Base-by-base conservation (phyloP, 306 rosid species). In the Cucurbita argyrosperma region DNA sequence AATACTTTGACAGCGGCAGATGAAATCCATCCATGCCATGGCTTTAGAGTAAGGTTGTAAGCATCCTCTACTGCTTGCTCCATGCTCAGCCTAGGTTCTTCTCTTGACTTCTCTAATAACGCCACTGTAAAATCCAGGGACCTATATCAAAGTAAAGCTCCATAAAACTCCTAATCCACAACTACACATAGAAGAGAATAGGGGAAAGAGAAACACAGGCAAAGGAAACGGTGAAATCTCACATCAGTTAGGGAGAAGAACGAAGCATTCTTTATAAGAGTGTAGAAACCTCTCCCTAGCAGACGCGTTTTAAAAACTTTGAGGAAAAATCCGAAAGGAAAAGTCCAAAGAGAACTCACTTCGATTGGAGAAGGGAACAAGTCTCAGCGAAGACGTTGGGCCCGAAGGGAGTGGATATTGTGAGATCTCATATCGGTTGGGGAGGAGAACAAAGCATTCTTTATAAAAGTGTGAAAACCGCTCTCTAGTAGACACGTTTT, bases 21-120 rank as follows among this genome's bases (percentile, higher is more conserved):
- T 45, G 99, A 80, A 79, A 95, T 91, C 99, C 99, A 95, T 78
- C 92, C 89, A 79, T 95, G 99, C 96, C 96, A 91, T 47, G 92
- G 92, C 82, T 85, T 78, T 76, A 95, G 76, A 67, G 96, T 85
- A 77, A 82, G 77, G 79, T 55, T 80, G 55, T 94, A 94, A 47
- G 92, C 79, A 72, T 88, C 99, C 80, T 87, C 91, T 61, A 94
- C 96, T 8, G 87, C 88, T 84, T 85, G 76, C 76, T 88, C 87
- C 92, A 91, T 84, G 66, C 61, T 87, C 86, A 63, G 76, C 67
- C 74, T 85, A 5, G 88, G 81, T 60, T 88, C 92, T 51, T 57
- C 86, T 67, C 81, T 69, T 68, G 88, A 67, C 55, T 75, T 53
- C 71, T 83, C 80, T 74, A 94, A 72, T 76, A 94, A 80, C 11